Evolutionary conservation across 768 basidiomycete genomes (phyloP).

Genomic region (Kwoniella mangroviensis): DNA sequence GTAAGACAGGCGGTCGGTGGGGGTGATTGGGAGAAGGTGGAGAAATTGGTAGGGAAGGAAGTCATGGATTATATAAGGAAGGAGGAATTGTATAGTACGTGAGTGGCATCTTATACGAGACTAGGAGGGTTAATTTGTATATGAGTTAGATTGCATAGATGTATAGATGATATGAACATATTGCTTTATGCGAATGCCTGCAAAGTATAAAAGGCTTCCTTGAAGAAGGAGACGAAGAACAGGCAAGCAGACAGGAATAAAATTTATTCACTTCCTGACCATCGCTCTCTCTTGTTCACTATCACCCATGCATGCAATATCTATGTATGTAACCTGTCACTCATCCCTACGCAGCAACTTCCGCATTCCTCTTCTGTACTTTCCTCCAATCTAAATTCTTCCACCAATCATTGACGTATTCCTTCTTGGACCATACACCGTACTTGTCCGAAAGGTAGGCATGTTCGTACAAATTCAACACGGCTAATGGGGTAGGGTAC

Average conservation of each 20-base stretch:
- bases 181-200: no score
- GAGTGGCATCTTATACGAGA: neutral
- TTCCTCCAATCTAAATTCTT: constrained; percentile 50
- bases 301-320: neutral
- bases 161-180: neutral
- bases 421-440: constrained; percentile 47
- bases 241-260: no score
- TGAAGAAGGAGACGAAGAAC: no score
- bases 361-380: constrained; percentile 29
- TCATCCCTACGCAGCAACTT: neutral
- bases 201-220: no score
- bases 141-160: neutral
- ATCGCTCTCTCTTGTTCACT: neutral
- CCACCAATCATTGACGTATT: constrained; percentile 55
- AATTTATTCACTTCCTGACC: no score
- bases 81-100: constrained; percentile 57
- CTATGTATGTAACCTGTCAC: neutral
- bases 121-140: neutral
- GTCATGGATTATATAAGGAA: constrained; percentile 65
- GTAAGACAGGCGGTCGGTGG: constrained; percentile 63
- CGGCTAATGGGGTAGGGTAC: constrained; percentile 48
- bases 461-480: constrained; percentile 53
- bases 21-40: constrained; percentile 42
- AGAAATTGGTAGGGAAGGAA: constrained; percentile 60
- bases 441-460: constrained; percentile 51